A percentile compares a stretch with the other conserved stretches of the same genome.
These are phyloP conservation scores for Articulospora tetracladia DNA, from an alignment of 495 filamentous ascomycete species.

Conservation along the genomic window DNA sequence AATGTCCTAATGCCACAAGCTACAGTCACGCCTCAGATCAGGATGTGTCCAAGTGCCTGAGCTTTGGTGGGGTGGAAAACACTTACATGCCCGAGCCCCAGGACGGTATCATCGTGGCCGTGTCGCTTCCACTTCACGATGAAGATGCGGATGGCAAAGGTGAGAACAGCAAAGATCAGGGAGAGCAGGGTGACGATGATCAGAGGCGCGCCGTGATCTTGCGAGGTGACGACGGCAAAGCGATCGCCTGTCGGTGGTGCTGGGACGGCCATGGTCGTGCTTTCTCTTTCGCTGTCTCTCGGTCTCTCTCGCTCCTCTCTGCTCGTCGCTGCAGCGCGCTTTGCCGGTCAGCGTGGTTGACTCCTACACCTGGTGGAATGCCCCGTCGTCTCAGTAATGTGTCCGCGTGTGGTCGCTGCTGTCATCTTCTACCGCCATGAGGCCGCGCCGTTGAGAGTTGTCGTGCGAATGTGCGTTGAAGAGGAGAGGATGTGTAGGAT, in stretches of 20 bases:
- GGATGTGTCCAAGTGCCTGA: neutral
- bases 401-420: neutral
- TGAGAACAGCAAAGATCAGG: conserved; percentile 6
- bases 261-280: neutral
- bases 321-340: no score
- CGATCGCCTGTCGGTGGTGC: conserved; percentile 14
- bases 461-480: no score
- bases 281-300: no score
- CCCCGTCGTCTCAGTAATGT: neutral
- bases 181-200: conserved; percentile 9
- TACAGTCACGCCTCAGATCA: neutral
- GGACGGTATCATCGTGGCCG: conserved; percentile 1
- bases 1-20: conserved; percentile 6
- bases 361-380: neutral
- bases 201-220: conserved; percentile 5
- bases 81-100: conserved; percentile 5
- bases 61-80: neutral
- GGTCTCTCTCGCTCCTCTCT: no score
- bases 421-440: no score
- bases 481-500: no score
- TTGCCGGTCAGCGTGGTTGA: neutral
- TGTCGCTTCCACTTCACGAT: conserved; percentile 8
- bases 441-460: no score
- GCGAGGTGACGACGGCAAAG: neutral
- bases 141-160: conserved; percentile 7